Conservation (phyloP, 208 protist species). For the Trypanosoma cruzi region DNA sequence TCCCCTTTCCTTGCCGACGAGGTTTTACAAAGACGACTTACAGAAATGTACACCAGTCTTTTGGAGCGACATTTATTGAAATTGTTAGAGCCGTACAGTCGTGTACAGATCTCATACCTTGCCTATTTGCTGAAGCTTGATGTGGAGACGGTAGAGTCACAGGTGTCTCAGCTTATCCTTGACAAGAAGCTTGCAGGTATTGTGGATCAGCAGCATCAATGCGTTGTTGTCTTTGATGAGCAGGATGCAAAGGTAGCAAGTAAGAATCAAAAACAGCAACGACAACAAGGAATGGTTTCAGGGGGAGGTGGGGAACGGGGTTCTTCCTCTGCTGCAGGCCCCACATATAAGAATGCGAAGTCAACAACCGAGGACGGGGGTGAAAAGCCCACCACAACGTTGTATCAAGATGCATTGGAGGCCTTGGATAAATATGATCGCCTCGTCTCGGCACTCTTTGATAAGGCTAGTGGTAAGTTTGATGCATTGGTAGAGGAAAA, state of each 20-base stretch:
- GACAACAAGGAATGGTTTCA: conserved; percentile 28
- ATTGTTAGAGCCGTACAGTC: conserved; percentile 97
- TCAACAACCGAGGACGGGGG: neutral
- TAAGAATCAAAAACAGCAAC: conserved; percentile 3
- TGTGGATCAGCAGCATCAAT: conserved; percentile 90
- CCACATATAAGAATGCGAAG: conserved; percentile 46
- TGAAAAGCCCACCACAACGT: conserved; percentile 37
- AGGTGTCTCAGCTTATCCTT: conserved; percentile 98
- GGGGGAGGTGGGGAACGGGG: conserved; percentile 25
- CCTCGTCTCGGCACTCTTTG: conserved; percentile 88
- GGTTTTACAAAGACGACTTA: conserved; percentile 92
- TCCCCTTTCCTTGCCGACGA: conserved; percentile 79
- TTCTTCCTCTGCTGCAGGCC: neutral
- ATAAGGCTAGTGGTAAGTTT: conserved; percentile 88
- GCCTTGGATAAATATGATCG: conserved; percentile 77
- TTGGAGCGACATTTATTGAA: conserved; percentile 96
- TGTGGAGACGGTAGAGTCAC: conserved; percentile 67
- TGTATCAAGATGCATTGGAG: conserved; percentile 73
- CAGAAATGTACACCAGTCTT: conserved; percentile 95
- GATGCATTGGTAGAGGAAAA: conserved; percentile 83
- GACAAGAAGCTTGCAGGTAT: conserved; percentile 97
- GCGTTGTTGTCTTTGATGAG: conserved; percentile 94
- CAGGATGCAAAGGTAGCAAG: conserved; percentile 28
- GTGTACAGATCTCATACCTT: conserved; percentile 96
- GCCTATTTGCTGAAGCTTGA: conserved; percentile 91